phyloP scores from a whole-genome alignment of 805 yeast species.

The Candida dajiaensis region DNA sequence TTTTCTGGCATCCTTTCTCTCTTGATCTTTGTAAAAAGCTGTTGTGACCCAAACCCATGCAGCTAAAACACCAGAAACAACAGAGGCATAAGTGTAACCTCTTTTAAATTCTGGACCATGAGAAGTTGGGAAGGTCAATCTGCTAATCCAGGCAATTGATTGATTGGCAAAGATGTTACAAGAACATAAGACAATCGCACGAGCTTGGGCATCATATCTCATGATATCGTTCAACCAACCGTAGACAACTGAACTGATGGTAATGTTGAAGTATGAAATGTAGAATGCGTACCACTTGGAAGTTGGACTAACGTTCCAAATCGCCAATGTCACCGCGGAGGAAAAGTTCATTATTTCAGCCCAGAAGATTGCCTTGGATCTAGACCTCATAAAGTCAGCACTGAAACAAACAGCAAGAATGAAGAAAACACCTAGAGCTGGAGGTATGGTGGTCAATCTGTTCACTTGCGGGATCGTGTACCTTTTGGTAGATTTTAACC shows the following conservation, averaged over 20 bases:
- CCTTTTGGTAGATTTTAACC: constrained; percentile 42
- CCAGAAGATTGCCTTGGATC: constrained; percentile 38
- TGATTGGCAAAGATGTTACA: constrained; percentile 48
- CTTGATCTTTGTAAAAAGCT: constrained; percentile 32
- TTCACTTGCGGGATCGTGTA: constrained; percentile 35
- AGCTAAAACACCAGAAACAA: constrained; percentile 17
- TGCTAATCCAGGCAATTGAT: constrained; percentile 44
- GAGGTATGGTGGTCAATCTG: constrained; percentile 20
- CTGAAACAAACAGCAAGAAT: constrained; percentile 7
- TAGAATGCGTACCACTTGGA: constrained; percentile 52
- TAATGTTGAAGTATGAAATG: constrained; percentile 14
- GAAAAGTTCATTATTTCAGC: constrained; percentile 39
- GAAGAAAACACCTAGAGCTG: constrained; percentile 24
- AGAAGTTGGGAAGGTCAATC: constrained; percentile 28
- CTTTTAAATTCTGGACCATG: constrained; percentile 50
- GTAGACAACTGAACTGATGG: constrained; percentile 24
- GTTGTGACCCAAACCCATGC: constrained; percentile 15
- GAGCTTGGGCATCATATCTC: constrained; percentile 44
- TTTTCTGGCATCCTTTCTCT: constrained; percentile 28
- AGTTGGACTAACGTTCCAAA: constrained; percentile 42
- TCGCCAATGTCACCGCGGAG: constrained; percentile 41
- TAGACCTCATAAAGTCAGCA: constrained; percentile 30
- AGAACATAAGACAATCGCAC: constrained; percentile 38
- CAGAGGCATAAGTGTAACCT: constrained; percentile 38
- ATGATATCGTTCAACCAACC: constrained; percentile 56